phyloP scores from a whole-genome alignment of 371 early-diverging fungal genomes.

The Saksenaea vasiformis region DNA sequence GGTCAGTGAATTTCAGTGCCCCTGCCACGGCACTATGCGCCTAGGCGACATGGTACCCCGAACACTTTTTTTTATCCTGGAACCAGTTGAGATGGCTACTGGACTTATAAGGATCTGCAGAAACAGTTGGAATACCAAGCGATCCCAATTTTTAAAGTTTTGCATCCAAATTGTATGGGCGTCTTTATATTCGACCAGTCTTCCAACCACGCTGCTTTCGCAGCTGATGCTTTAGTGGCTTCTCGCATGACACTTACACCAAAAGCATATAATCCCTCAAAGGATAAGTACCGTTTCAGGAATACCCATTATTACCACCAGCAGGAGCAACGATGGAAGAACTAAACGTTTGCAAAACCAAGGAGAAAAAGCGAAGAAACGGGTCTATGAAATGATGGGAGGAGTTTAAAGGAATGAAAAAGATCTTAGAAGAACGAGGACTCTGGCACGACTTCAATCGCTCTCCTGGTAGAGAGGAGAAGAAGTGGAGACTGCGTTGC shows the following conservation, averaged over 20 bases:
- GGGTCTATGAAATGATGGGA: neutral
- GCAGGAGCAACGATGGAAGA: too few species aligned
- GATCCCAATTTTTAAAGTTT: neutral
- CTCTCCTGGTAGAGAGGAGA: neutral
- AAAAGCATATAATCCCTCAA: too few species aligned
- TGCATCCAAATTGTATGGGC: slow-evolving; percentile 8
- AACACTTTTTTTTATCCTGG: neutral
- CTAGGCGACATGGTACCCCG: neutral
- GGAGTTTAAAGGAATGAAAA: neutral
- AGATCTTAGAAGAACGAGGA: neutral
- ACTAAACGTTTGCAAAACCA: too few species aligned
- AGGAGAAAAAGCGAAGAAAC: too few species aligned
- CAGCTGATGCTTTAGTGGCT: neutral
- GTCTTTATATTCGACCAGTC: slow-evolving; percentile 13
- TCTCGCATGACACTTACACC: neutral
- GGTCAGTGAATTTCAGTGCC: slow-evolving; percentile 16
- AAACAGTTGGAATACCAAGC: slow-evolving; percentile 13
- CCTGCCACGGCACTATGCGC: slow-evolving; percentile 15
- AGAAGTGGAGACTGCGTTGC: neutral
- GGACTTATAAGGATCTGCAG: slow-evolving; percentile 4
- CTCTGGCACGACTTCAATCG: neutral
- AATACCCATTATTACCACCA: too few species aligned
- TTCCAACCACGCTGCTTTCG: slow-evolving; percentile 6
- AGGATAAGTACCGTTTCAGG: too few species aligned
- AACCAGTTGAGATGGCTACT: slow-evolving; percentile 4